Conservation (phyloP, 2,329 filamentous ascomycete genomes). For the Talaromyces funiculosus region DNA sequence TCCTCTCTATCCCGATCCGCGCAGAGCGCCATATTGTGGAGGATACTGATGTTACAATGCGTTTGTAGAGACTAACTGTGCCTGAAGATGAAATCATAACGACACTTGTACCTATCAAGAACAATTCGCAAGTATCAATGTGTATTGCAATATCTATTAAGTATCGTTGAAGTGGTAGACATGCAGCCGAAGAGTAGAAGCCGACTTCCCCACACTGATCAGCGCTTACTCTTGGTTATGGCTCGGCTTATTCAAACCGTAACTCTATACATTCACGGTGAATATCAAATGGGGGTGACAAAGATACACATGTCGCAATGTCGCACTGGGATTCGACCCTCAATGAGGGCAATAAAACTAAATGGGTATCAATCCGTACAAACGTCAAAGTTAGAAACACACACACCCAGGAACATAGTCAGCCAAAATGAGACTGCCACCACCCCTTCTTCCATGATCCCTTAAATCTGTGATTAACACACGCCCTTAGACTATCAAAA, state of each 20-base stretch:
- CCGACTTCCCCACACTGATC: neutral
- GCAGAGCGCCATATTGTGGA: neutral
- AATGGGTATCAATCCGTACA: neutral
- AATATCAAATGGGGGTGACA: no score
- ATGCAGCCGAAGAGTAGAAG: neutral
- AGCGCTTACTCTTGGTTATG: neutral
- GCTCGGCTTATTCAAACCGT: neutral
- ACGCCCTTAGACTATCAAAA: conserved; percentile 25
- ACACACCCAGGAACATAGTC: no score
- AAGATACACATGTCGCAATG: no score
- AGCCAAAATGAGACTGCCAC: conserved; percentile 27
- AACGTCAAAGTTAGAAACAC: no score
- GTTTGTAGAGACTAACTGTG: neutral
- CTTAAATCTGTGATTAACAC: conserved; percentile 31
- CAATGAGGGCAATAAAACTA: neutral
- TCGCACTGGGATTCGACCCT: no score
- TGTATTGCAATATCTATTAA: no score
- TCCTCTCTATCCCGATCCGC: neutral
- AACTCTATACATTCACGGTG: no score
- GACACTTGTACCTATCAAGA: neutral
- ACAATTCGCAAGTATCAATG: neutral
- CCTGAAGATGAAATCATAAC: neutral
- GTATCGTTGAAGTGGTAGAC: neutral
- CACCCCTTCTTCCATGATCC: conserved; percentile 30
- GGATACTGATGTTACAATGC: neutral